Evolutionary conservation across 768 basidiomycete genomes (phyloP).

Genomic region (Pulveroboletus sp.): DNA sequence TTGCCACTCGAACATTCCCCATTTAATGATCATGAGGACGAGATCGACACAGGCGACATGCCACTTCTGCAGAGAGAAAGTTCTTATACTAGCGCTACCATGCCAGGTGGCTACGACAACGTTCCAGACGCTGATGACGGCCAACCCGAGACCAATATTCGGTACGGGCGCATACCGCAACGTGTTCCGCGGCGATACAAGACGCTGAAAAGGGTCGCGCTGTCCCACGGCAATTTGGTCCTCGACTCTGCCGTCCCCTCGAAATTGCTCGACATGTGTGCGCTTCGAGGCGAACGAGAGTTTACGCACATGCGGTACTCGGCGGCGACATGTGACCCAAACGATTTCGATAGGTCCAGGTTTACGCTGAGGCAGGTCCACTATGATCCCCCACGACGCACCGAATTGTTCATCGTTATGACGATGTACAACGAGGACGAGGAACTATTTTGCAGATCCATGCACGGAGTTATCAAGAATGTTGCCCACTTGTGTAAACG

Average conservation of each 20-base stretch:
- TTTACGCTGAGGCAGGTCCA: conserved; percentile 89
- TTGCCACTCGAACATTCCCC: conserved; percentile 25
- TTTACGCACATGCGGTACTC: conserved; percentile 96
- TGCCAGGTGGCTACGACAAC: conserved; percentile 42
- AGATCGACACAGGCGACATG: conserved; percentile 58
- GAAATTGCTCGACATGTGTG: conserved; percentile 84
- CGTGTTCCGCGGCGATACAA: conserved; percentile 86
- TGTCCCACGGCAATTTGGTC: conserved; percentile 93
- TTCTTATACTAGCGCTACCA: conserved; percentile 30
- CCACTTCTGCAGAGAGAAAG: conserved; percentile 54
- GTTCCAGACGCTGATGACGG: conserved; percentile 30
- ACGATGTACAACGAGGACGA: conserved; percentile 98
- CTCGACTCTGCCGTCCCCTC: conserved; percentile 85
- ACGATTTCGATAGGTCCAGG: conserved; percentile 75
- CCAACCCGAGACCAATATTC: conserved; percentile 52
- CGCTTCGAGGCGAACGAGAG: conserved; percentile 74
- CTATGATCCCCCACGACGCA: conserved; percentile 85
- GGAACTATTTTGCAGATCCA: conserved; percentile 83
- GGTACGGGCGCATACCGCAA: conserved; percentile 90
- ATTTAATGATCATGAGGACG: conserved; percentile 40
- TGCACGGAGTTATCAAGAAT: conserved; percentile 97
- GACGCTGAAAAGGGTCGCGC: conserved; percentile 89
- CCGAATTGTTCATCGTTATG: conserved; percentile 95
- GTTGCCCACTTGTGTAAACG: conserved; percentile 84
- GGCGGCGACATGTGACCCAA: conserved; percentile 94